Conservation (phyloP, 2,329 filamentous ascomycete species). For the Phaeophleospora eucalypticola region DNA sequence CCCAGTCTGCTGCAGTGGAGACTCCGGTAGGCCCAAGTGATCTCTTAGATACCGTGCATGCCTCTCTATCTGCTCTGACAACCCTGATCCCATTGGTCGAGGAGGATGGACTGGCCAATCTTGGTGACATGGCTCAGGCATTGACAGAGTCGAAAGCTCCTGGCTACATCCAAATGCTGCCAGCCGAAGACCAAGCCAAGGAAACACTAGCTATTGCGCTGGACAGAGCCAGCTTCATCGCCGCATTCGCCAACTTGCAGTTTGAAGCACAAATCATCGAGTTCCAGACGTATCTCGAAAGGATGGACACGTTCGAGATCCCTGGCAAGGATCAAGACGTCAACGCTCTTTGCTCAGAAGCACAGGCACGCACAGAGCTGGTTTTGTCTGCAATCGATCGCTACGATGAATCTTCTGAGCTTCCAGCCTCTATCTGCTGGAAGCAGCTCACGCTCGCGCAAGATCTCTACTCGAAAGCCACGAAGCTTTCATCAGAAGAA, state of each 20-base stretch:
- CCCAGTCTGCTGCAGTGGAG: slow-evolving; percentile 64
- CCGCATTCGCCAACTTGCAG: slow-evolving; percentile 53
- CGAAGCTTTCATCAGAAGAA: slow-evolving; percentile 43
- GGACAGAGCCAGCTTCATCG: slow-evolving; percentile 54
- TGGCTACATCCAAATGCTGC: slow-evolving; percentile 44
- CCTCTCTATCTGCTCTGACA: slow-evolving; percentile 52
- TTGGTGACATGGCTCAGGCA: slow-evolving; percentile 57
- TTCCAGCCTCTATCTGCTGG: slow-evolving; percentile 43
- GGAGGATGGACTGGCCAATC: slow-evolving; percentile 43
- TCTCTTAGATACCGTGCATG: slow-evolving; percentile 64
- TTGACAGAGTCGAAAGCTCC: slow-evolving; percentile 53
- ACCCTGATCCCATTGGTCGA: slow-evolving; percentile 48
- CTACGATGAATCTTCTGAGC: slow-evolving; percentile 15
- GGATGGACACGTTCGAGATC: slow-evolving; percentile 33
- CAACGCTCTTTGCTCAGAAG: slow-evolving; percentile 46
- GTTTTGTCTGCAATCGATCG: slow-evolving; percentile 28
- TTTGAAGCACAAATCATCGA: slow-evolving; percentile 52
- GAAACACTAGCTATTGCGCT: slow-evolving; percentile 45
- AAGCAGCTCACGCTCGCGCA: slow-evolving; percentile 50
- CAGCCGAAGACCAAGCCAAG: slow-evolving; percentile 22
- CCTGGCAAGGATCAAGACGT: slow-evolving; percentile 49
- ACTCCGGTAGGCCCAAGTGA: slow-evolving; percentile 62
- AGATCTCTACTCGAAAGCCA: slow-evolving; percentile 47
- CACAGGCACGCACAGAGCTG: slow-evolving; percentile 27
- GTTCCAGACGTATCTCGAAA: slow-evolving; percentile 49